Percentiles rank a stretch among this genome's conserved stretches.
phyloP scores from a whole-genome alignment of 2,329 filamentous ascomycete genomes.

The Immersiporthe knoxdaviesiana region DNA sequence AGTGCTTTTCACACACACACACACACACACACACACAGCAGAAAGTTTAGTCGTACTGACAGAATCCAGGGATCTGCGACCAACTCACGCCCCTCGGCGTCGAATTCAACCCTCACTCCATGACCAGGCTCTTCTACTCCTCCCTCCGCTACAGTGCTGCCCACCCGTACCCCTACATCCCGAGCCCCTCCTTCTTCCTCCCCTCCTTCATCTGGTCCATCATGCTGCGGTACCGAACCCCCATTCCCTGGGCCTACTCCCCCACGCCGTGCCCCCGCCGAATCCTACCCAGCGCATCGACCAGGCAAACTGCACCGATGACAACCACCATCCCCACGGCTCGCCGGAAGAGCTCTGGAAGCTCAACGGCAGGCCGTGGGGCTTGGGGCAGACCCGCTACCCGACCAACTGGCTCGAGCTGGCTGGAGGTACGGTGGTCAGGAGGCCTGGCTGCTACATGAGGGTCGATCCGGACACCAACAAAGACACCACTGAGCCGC shows the following conservation, averaged over 20 bases:
- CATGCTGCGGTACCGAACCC: constrained; percentile 27
- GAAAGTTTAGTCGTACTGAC: neutral
- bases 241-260: constrained; percentile 32
- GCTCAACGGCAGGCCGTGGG: constrained; percentile 37
- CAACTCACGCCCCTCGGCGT: constrained; percentile 39
- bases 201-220: constrained; percentile 29
- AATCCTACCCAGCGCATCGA: constrained; percentile 31
- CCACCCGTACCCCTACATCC: constrained; percentile 39
- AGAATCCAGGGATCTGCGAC: constrained; percentile 39
- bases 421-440: constrained; percentile 36
- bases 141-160: constrained; percentile 38
- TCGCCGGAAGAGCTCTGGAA: constrained; percentile 30
- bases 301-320: constrained; percentile 35
- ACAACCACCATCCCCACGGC: constrained; percentile 33
- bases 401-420: constrained; percentile 36
- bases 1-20: constrained; percentile 12
- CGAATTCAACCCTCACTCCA: constrained; percentile 37
- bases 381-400: constrained; percentile 36
- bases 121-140: constrained; percentile 35
- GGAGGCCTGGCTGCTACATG: constrained; percentile 42
- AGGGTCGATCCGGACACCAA: constrained; percentile 45
- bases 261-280: constrained; percentile 35
- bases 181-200: constrained; percentile 25
- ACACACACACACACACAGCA: neutral
- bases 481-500: constrained; percentile 39